A percentile compares a stretch with the other conserved stretches of the same genome.
These are phyloP conservation scores for Canavalia ensiformis DNA, from an alignment of 306 rosid genomes.

Conservation along the genomic window DNA sequence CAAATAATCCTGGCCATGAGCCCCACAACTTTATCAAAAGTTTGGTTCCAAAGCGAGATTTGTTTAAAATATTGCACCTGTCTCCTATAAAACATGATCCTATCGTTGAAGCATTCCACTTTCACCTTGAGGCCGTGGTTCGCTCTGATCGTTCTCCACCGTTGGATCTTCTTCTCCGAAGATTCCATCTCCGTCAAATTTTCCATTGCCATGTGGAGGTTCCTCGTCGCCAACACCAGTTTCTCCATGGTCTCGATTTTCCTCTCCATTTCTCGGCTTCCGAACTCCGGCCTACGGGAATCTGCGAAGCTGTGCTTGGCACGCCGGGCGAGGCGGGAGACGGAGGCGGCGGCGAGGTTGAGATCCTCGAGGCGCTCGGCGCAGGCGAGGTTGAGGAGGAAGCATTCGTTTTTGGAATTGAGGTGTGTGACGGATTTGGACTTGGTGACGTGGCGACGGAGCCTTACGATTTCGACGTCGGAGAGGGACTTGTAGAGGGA, in stretches of 20 bases:
- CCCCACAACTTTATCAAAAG: conserved; percentile 60
- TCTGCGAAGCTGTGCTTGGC: conserved; percentile 44
- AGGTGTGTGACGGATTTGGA: conserved; percentile 61
- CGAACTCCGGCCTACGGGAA: conserved; percentile 46
- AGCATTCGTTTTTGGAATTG: conserved; percentile 60
- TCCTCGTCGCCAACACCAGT: conserved; percentile 46
- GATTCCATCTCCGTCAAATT: conserved; percentile 56
- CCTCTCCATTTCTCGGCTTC: conserved; percentile 27
- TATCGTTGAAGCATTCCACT: conserved; percentile 51
- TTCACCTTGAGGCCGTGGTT: conserved; percentile 50
- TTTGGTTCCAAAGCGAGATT: conserved; percentile 72
- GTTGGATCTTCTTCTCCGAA: conserved; percentile 57
- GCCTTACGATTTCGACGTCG: conserved; percentile 57
- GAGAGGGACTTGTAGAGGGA: conserved; percentile 68
- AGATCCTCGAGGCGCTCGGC: conserved; percentile 74
- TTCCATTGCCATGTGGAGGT: conserved; percentile 60
- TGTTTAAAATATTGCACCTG: conserved; percentile 62
- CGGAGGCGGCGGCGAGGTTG: conserved; percentile 57
- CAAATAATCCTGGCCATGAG: conserved; percentile 65
- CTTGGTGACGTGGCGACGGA: conserved; percentile 42
- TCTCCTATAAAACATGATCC: conserved; percentile 45
- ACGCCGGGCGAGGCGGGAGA: conserved; percentile 54
- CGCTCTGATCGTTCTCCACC: conserved; percentile 44
- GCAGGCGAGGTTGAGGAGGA: conserved; percentile 72
- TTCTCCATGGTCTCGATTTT: conserved; percentile 62